These are phyloP conservation scores for Eleusine coracana DNA, from an alignment of 176 grass and related monocot species.

Conservation along the genomic window DNA sequence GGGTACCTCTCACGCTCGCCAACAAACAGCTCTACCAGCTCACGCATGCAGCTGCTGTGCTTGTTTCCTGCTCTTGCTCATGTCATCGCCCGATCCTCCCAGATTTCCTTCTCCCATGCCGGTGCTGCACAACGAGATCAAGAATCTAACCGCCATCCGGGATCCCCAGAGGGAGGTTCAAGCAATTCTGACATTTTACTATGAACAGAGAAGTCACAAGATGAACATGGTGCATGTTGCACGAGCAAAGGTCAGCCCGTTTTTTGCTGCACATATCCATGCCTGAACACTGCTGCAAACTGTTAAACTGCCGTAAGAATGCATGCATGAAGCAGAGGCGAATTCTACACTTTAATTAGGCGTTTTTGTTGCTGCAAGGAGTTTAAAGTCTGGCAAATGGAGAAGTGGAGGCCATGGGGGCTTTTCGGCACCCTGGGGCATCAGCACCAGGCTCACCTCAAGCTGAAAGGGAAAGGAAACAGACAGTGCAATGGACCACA, in stretches of 20 bases:
- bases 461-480: slow-evolving; percentile 77
- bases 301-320: not conserved
- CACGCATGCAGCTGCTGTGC: slow-evolving; percentile 36
- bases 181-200: slow-evolving; percentile 5
- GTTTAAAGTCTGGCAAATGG: not conserved
- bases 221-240: not conserved
- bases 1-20: slow-evolving; percentile 5
- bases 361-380: slow-evolving; percentile 1
- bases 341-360: not conserved
- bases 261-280: not conserved
- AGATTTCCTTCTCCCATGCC: slow-evolving; percentile 39
- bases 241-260: not conserved
- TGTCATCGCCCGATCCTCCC: slow-evolving; percentile 45
- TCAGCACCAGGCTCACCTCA: not conserved
- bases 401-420: slow-evolving; percentile 7
- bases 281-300: slow-evolving; percentile 4
- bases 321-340: not conserved
- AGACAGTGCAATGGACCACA: slow-evolving; percentile 53
- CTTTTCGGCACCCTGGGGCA: slow-evolving; percentile 32
- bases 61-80: slow-evolving; percentile 18
- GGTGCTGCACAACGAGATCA: not conserved
- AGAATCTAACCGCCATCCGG: slow-evolving; percentile 38
- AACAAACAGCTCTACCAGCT: slow-evolving; percentile 1
- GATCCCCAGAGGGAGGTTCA: not conserved
- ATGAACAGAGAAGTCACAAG: slow-evolving; percentile 1